Evolutionary conservation across 176 grass and related monocot genomes (phyloP).

Genomic region (Triticum monococcum): DNA sequence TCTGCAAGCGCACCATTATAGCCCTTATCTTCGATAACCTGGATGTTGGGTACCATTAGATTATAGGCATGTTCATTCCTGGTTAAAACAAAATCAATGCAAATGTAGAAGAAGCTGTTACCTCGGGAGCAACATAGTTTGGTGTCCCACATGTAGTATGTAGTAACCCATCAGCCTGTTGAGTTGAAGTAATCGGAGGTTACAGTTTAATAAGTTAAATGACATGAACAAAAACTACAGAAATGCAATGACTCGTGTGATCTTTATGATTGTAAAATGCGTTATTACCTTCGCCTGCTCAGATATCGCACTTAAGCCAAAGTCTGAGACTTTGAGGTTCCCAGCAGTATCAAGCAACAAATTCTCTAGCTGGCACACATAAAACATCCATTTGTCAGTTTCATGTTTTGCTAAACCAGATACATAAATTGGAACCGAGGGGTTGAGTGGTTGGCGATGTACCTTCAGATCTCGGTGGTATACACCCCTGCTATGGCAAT

Average conservation of each 20-base stretch:
- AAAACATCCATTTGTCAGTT: conserved; percentile 21
- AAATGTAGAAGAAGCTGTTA: neutral
- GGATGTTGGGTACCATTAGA: neutral
- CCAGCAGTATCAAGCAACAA: conserved; percentile 68
- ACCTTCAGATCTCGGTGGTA: conserved; percentile 94
- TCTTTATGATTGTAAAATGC: neutral
- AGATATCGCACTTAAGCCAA: conserved; percentile 86
- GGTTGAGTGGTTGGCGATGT: neutral
- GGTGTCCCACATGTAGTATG: conserved; percentile 91
- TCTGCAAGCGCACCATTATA: conserved; percentile 88
- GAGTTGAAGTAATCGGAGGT: conserved; percentile 18
- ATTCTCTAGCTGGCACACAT: conserved; percentile 65
- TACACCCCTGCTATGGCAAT: conserved; percentile 92
- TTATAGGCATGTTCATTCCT: neutral
- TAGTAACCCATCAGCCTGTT: conserved; percentile 76
- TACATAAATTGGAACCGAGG: conserved; percentile 3
- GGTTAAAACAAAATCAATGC: neutral
- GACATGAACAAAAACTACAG: neutral
- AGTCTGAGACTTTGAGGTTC: conserved; percentile 85
- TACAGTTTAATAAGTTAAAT: neutral
- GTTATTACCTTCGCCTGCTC: conserved; percentile 72
- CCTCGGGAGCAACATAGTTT: conserved; percentile 94
- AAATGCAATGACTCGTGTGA: neutral
- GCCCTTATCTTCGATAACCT: conserved; percentile 88
- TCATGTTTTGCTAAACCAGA: neutral